These are phyloP conservation scores for Penicillium ochrochloron DNA, from an alignment of 495 filamentous ascomycete genomes.

Conservation along the genomic window DNA sequence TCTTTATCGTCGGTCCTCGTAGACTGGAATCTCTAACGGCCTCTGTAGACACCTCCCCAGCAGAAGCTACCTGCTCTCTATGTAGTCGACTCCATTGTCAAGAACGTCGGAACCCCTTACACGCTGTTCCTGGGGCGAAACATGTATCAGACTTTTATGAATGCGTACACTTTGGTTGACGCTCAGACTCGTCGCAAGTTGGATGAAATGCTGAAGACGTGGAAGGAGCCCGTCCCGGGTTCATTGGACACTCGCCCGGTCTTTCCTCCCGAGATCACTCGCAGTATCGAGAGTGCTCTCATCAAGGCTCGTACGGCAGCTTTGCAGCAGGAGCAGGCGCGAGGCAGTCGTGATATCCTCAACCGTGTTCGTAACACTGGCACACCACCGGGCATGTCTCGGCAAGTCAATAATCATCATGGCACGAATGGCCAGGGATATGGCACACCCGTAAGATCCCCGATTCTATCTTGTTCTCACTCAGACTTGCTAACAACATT, in stretches of 20 bases:
- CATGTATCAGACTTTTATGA: slow-evolving; percentile 94
- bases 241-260: slow-evolving; percentile 87
- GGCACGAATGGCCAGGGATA: slow-evolving; percentile 43
- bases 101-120: slow-evolving; percentile 98
- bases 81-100: slow-evolving; percentile 96
- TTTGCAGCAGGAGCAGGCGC: slow-evolving; percentile 70
- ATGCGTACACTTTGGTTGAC: slow-evolving; percentile 89
- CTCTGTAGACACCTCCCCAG: slow-evolving; percentile 73
- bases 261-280: slow-evolving; percentile 81
- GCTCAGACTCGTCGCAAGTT: slow-evolving; percentile 79
- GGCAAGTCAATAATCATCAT: slow-evolving; percentile 37
- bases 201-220: slow-evolving; percentile 96
- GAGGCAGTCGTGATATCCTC: slow-evolving; percentile 66
- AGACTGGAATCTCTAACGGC: slow-evolving; percentile 41
- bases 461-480: background rate
- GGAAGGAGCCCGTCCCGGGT: slow-evolving; percentile 95
- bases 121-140: slow-evolving; percentile 90
- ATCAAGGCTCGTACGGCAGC: slow-evolving; percentile 83
- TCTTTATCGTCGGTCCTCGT: slow-evolving; percentile 15
- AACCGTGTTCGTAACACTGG: slow-evolving; percentile 58
- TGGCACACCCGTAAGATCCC: slow-evolving; percentile 37
- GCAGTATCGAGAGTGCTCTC: slow-evolving; percentile 90
- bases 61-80: slow-evolving; percentile 95
- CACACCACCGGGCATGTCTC: slow-evolving; percentile 52
- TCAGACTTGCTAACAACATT: background rate